Conservation (phyloP, 1,139 yeast genomes). For the Kurtzmaniella natalensis region DNA sequence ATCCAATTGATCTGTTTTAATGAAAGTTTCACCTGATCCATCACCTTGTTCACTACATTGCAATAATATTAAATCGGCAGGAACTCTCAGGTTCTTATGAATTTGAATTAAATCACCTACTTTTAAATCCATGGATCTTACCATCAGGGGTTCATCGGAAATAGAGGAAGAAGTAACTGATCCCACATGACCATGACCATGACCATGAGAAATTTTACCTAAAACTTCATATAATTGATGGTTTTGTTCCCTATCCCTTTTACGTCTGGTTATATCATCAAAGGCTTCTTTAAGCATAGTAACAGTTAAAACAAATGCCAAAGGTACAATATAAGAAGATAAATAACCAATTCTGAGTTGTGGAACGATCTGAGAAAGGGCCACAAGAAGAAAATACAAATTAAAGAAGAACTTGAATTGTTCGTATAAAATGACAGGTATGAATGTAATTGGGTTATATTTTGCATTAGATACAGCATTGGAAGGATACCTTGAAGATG, state of each 20-base stretch:
- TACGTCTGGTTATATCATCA: conserved; percentile 86
- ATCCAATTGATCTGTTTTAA: conserved; percentile 95
- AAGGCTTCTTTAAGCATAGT: conserved; percentile 96
- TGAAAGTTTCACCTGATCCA: conserved; percentile 78
- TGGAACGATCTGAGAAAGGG: conserved; percentile 91
- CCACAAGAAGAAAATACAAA: conserved; percentile 85
- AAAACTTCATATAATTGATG: conserved; percentile 76
- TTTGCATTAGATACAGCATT: conserved; percentile 93
- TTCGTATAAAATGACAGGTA: conserved; percentile 86
- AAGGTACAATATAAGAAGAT: conserved; percentile 88
- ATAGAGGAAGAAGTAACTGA: conserved; percentile 15
- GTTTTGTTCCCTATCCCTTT: conserved; percentile 87
- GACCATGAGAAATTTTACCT: conserved; percentile 25
- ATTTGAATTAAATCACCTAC: conserved; percentile 87
- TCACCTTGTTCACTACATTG: conserved; percentile 68
- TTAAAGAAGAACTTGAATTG: conserved; percentile 97
- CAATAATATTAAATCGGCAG: conserved; percentile 85
- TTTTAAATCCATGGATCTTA: conserved; percentile 61
- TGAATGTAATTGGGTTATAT: conserved; percentile 81
- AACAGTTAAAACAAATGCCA: conserved; percentile 85
- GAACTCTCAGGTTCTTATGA: conserved; percentile 80
- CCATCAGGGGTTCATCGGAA: conserved; percentile 28
- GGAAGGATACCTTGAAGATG: conserved; percentile 51
- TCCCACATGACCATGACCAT: too few species aligned
- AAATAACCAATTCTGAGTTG: conserved; percentile 88